phyloP scores from a whole-genome alignment of 192 early-diverging fungal species.

The Coemansia sp. region DNA sequence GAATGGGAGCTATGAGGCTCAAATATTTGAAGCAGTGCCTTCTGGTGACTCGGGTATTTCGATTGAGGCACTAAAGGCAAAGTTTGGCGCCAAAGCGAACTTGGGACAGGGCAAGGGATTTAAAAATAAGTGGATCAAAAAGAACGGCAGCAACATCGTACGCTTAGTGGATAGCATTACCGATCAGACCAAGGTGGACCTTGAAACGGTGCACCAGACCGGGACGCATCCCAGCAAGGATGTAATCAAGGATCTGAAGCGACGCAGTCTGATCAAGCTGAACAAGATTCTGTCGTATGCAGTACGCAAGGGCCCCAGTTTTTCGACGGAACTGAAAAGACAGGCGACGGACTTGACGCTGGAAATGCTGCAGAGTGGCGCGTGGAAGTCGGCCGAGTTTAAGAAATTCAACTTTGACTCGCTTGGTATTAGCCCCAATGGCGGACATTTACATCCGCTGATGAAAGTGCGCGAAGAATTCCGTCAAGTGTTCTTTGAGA shows the following conservation, averaged over 20 bases:
- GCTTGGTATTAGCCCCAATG: conserved; percentile 71
- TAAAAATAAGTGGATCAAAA: conserved; percentile 98
- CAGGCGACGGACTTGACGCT: conserved; percentile 92
- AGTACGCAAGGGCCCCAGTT: conserved; percentile 84
- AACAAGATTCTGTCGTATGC: conserved; percentile 77
- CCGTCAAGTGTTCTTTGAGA: conserved; percentile 98
- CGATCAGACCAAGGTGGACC: conserved; percentile 79
- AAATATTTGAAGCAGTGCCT: conserved; percentile 87
- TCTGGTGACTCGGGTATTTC: conserved; percentile 75
- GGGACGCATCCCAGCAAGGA: conserved; percentile 63
- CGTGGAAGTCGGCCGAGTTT: conserved; percentile 93
- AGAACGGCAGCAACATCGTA: conserved; percentile 69
- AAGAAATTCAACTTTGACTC: conserved; percentile 99
- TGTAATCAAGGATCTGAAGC: conserved; percentile 73
- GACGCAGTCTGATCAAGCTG: conserved; percentile 69
- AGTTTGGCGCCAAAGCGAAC: conserved; percentile 74
- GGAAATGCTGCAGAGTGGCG: conserved; percentile 89
- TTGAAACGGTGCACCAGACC: conserved; percentile 65
- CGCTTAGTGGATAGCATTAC: conserved; percentile 76
- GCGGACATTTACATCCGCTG: conserved; percentile 94
- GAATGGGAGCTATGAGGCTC: conserved; percentile 90
- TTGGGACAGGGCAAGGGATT: conserved; percentile 95
- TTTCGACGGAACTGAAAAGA: conserved; percentile 81
- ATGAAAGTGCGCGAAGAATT: conserved; percentile 99
- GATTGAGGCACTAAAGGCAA: conserved; percentile 78